A percentile compares a stretch with the other conserved stretches of the same genome.
Conservation (phyloP, 179 eudicot species). For the Pouteria campechiana region DNA sequence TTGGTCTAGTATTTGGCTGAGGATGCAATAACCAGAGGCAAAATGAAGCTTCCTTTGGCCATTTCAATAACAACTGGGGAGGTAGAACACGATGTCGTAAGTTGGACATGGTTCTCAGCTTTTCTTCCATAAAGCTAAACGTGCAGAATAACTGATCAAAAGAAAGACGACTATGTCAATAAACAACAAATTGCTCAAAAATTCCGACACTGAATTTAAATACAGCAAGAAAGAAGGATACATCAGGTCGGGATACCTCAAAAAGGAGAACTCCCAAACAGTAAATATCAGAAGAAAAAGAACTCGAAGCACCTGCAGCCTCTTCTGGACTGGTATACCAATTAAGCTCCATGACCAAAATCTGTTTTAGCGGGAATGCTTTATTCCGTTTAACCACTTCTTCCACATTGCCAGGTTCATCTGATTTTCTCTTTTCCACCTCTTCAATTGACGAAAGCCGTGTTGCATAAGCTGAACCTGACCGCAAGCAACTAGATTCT, state of each 20-base stretch:
- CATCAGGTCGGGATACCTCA: conserved; percentile 50
- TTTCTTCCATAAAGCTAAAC: conserved; percentile 71
- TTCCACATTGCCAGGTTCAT: conserved; percentile 27
- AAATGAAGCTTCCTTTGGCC: conserved; percentile 98
- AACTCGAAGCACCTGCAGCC: conserved; percentile 59
- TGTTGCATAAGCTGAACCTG: conserved; percentile 19
- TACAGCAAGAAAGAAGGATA: background rate
- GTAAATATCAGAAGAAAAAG: conserved; percentile 91
- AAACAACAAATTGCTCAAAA: background rate
- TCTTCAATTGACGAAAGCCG: conserved; percentile 7
- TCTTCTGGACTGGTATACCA: conserved; percentile 97
- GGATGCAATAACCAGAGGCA: conserved; percentile 98
- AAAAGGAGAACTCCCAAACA: conserved; percentile 92
- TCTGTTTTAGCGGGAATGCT: conserved; percentile 77
- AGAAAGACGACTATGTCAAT: conserved; percentile 7
- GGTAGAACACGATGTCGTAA: conserved; percentile 94
- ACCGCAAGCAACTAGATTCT: conserved; percentile 37
- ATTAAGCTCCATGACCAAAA: conserved; percentile 73
- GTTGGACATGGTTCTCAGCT: conserved; percentile 78
- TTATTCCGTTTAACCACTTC: conserved; percentile 46
- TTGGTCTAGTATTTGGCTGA: conserved; percentile 79
- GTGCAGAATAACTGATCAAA: conserved; percentile 75
- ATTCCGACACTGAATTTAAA: background rate
- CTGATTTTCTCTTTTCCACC: conserved; percentile 9
- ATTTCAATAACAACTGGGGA: conserved; percentile 77